Base-by-base conservation (phyloP, 1,284 basidiomycete genomes). In the Schizophyllum commune region DNA sequence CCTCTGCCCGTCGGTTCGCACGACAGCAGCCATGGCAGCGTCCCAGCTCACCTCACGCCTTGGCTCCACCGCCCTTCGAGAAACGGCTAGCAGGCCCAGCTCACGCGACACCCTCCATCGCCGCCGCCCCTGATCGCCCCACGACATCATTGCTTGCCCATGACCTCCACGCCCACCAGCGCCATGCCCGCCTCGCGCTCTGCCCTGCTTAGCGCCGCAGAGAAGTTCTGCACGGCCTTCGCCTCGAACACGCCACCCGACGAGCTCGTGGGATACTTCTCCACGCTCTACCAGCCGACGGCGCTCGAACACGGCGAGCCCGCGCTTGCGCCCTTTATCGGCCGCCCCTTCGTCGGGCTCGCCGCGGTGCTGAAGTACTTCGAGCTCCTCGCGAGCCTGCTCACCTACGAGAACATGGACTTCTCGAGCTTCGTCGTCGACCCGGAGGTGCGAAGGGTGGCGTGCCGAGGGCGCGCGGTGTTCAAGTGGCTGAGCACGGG, bases 241-340 rank as follows among this genome's bases (percentile, higher is more conserved):
- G 74, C 83, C 4, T 64, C 69, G 27, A 76, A 81, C 47, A 73
- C 74, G 58, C 69, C 77, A 61, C 57, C 78, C 22, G 71, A 78
- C 15, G 70, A 67, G 0, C 72, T 87, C 22, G 69, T 86, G 58
- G 69, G 75, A 0, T 76, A 81, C 67, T 86, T 88, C 66, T 84
- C 84, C 11, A 70, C 69, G 4, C 76, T 76, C 0, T 73, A 78
- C 63, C 67, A 75, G 59, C 72, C 76, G 58, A 73, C 75, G 57
- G 83, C 77, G 6, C 63, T 81, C 65, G 86, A 88, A 68, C 77
- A 88, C 60, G 86, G 86, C n/a, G 74, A 82, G 33, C 72, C 74
- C 19, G 67, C 70, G 39, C 74, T 86, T 33, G 83, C 83, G 13
- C 83, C 84, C 21, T 88, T 87, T 70, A 69, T 87, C 9, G 85